Conservation (phyloP, 495 filamentous ascomycete species). For the Aspergillus saccharolyticus region DNA sequence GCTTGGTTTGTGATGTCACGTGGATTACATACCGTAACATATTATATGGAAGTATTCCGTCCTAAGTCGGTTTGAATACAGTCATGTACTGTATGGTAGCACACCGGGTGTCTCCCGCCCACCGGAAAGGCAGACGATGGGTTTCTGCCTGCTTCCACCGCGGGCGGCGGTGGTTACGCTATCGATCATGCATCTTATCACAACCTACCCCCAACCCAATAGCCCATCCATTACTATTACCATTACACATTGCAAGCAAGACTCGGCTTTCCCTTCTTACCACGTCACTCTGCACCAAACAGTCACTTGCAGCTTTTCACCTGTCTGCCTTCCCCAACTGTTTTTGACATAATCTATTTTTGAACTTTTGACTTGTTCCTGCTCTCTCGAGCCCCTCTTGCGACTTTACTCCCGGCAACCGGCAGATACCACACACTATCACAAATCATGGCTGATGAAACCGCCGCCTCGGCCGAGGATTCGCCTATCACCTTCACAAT, state of each 20-base stretch:
- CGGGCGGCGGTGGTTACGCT: neutral
- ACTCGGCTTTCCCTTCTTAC: neutral
- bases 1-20: conserved; percentile 9
- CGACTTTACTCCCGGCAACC: neutral
- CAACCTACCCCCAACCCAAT: too few species aligned
- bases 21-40: neutral
- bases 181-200: neutral
- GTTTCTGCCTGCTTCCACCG: conserved; percentile 38
- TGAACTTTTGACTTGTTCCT: conserved; percentile 13
- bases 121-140: conserved; percentile 26
- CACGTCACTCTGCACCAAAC: too few species aligned
- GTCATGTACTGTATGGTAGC: neutral
- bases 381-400: conserved; percentile 7
- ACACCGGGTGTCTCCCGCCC: neutral
- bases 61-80: conserved; percentile 9
- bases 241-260: too few species aligned
- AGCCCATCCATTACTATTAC: conserved; percentile 3
- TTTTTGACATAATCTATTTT: neutral
- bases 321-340: neutral
- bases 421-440: conserved; percentile 14
- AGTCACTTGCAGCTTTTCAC: too few species aligned
- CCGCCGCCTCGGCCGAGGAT: conserved; percentile 38
- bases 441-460: conserved; percentile 46
- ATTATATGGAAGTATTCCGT: too few species aligned
- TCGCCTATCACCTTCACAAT: conserved; percentile 83